A percentile compares a stretch with the other conserved stretches of the same genome.
Conservation (phyloP, 208 protist genomes). For the Strigomonas culicis region DNA sequence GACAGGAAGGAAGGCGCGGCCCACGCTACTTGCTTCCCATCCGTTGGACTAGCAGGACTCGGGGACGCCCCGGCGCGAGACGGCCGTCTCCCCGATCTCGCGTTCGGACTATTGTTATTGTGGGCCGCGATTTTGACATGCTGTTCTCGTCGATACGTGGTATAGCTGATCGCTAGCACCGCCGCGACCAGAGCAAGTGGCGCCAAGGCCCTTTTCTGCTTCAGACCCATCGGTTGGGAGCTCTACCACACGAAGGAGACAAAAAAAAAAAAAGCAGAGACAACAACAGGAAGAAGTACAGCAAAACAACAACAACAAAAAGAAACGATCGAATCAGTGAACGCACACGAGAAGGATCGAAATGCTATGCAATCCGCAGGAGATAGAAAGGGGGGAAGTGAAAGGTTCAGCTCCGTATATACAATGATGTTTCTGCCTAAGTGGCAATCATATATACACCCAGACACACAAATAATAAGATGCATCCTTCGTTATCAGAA, state of each 20-base stretch:
- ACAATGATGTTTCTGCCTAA: too few species aligned
- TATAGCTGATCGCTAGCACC: constrained; percentile 3
- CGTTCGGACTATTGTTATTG: not conserved
- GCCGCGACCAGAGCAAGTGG: constrained; percentile 1
- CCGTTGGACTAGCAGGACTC: too few species aligned
- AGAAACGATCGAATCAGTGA: not conserved
- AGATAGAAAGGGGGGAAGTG: not conserved
- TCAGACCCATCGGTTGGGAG: not conserved
- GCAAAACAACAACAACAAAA: too few species aligned
- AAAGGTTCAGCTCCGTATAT: not conserved
- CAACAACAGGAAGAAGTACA: not conserved
- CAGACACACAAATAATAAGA: too few species aligned
- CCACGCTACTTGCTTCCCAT: too few species aligned
- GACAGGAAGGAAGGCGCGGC: too few species aligned
- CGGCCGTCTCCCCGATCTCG: too few species aligned
- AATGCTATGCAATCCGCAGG: not conserved
- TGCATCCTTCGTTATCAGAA: too few species aligned
- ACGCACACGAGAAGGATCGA: not conserved
- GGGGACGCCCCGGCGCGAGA: too few species aligned
- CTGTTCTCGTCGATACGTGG: not conserved
- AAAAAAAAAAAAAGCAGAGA: not conserved
- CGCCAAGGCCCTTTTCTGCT: constrained; percentile 2
- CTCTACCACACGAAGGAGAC: not conserved
- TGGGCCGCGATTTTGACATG: not conserved
- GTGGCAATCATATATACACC: too few species aligned